Percentiles rank a stretch among this genome's conserved stretches.
Conservation (phyloP, 371 early-diverging fungal genomes). For the Mortierella sp. region DNA sequence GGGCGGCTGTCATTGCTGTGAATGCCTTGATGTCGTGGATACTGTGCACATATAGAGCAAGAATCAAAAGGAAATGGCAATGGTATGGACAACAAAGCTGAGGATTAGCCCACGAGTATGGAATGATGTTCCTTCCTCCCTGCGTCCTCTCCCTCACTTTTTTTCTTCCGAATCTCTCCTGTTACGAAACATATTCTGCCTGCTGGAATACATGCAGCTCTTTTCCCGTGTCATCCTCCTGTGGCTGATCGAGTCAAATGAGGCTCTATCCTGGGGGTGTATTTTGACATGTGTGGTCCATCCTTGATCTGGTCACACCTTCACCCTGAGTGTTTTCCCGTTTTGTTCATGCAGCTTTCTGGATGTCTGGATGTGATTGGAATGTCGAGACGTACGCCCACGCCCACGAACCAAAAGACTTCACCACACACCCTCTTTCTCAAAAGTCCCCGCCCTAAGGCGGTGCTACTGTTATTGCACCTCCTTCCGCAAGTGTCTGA, state of each 20-base stretch:
- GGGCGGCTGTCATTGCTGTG: constrained; percentile 46
- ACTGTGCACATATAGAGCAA: constrained; percentile 1
- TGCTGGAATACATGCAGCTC: no score
- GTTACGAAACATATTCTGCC: no score
- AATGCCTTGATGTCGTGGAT: constrained; percentile 52
- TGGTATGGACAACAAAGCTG: no score
- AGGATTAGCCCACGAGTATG: no score
- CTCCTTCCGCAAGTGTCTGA: no score
- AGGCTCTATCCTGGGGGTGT: background rate
- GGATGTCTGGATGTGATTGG: constrained; percentile 11
- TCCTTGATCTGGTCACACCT: constrained; percentile 20
- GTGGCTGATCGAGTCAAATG: background rate
- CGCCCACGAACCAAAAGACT: background rate
- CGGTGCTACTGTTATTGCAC: no score
- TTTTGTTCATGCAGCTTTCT: background rate
- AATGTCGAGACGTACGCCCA: background rate
- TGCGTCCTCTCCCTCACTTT: no score
- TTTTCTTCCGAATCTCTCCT: no score
- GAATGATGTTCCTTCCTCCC: no score
- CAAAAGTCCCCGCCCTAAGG: no score
- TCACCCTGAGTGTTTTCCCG: constrained; percentile 4
- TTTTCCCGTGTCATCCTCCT: background rate
- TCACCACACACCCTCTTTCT: no score
- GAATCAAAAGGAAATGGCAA: no score
- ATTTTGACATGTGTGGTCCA: background rate